Evolutionary conservation across 495 filamentous ascomycete genomes (phyloP).

Genomic region (Amorphotheca resinae): DNA sequence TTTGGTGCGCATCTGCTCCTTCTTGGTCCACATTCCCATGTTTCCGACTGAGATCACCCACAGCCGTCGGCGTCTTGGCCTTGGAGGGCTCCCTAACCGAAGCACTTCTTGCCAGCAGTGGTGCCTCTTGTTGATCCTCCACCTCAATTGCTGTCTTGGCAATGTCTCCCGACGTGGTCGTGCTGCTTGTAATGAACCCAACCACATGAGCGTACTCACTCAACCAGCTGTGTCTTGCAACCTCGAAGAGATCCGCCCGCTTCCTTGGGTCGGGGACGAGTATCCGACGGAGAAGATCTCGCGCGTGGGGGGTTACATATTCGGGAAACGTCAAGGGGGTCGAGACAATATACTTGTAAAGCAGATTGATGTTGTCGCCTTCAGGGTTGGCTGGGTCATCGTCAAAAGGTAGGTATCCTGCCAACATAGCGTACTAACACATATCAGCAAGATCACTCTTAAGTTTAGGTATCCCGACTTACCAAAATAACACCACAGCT

Average conservation of each 20-base stretch:
- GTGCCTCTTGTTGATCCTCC: constrained; percentile 53
- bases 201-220: constrained; percentile 93
- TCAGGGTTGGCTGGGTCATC: constrained; percentile 98
- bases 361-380: constrained; percentile 96
- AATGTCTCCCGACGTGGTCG: constrained; percentile 77
- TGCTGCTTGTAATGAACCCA: constrained; percentile 89
- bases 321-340: constrained; percentile 96
- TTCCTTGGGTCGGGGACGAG: constrained; percentile 93
- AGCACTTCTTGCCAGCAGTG: constrained; percentile 63
- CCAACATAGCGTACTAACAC: constrained; percentile 90
- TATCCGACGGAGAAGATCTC: constrained; percentile 84
- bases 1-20: constrained; percentile 46
- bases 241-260: constrained; percentile 92
- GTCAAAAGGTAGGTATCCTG: constrained; percentile 97
- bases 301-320: constrained; percentile 95
- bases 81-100: constrained; percentile 86
- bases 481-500: constrained; percentile 98
- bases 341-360: constrained; percentile 99
- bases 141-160: constrained; percentile 61
- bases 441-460: constrained; percentile 11
- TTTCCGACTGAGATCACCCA: constrained; percentile 61
- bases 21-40: constrained; percentile 65
- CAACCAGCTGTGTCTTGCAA: constrained; percentile 96
- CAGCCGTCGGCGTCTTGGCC: constrained; percentile 37
- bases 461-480: constrained; percentile 36